These are phyloP conservation scores for Stephania japonica DNA, from an alignment of 164 flowering plant species.

Conservation along the genomic window DNA sequence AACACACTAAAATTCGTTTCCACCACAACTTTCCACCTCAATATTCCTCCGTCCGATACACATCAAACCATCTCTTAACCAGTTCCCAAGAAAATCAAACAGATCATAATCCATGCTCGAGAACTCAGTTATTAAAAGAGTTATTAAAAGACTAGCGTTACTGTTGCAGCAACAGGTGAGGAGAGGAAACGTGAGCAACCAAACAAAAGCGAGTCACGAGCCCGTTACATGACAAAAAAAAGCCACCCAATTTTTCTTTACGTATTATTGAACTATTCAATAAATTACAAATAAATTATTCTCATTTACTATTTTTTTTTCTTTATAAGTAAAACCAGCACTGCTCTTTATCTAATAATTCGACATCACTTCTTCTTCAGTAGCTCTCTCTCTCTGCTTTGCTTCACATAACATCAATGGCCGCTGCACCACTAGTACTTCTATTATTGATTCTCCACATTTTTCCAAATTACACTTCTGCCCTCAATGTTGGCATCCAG, in stretches of 20 bases:
- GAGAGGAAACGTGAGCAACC: conserved; percentile 7
- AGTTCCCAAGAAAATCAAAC: too few species aligned
- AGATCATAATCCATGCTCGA: too few species aligned
- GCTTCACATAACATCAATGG: conserved; percentile 5
- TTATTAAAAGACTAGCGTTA: too few species aligned
- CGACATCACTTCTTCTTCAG: background rate
- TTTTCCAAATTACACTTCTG: background rate
- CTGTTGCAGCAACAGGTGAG: too few species aligned
- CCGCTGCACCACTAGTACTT: background rate
- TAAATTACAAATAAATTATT: background rate
- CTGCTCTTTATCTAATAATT: background rate
- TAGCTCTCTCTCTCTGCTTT: background rate
- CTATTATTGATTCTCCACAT: background rate
- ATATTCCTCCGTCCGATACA: too few species aligned
- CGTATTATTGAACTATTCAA: background rate
- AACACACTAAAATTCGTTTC: too few species aligned
- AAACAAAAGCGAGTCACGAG: conserved; percentile 9
- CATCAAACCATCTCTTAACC: too few species aligned
- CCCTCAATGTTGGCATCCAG: conserved; percentile 11
- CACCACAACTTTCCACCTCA: too few species aligned
- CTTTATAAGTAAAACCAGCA: background rate
- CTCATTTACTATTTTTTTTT: background rate
- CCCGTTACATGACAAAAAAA: background rate
- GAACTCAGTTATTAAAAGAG: too few species aligned
- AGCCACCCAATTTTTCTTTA: background rate